Evolutionary conservation across 1,284 basidiomycete species (phyloP), one percentile per base, ranked within the genome.

Genomic region (Fomitopsis pinicola): DNA sequence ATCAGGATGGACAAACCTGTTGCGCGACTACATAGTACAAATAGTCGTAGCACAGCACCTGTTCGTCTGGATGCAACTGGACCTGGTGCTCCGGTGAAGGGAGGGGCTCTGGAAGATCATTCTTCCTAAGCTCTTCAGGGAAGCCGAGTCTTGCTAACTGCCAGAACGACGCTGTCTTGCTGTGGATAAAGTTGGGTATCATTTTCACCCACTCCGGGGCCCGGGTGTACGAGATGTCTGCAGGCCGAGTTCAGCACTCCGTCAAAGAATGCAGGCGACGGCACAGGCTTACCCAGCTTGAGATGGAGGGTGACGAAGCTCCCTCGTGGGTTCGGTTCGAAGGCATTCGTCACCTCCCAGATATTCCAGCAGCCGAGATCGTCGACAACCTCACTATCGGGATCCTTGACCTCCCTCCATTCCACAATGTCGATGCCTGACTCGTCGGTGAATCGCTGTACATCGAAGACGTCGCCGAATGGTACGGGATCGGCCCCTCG

Each of bases 321-420:
- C 17, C 69, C 62, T 22, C 87, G 79, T 12, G 87, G 81, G 14
- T 66, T 65, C 22, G 72, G 66, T 36, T 84, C 81, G 14, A 72
- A 68, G 44, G 71, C 69, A 62, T 85, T 80, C 7, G 83, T 79
- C 30, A 77, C 76, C 67, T 85, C 77, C 85, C 84, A 87, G 17
- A 82, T 72, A 68, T 80, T 82, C 88, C 88, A 90, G 72, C 88
- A 91, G n/a, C 88, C 88, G 22, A 91, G 64, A 17, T 83, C 79
- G 35, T 91, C 88, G 42, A 76, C 46, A n/a, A 72, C 70, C 35
- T 63, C 54, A 61, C 71, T 73, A 36, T 66, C 61, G 5, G 69
- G 67, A 57, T 75, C 69, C 60, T 80, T 80, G 60, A 80, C 71
- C 52, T 80, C 77, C 55, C 67, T 60, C 78, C 78, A 80, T 62